Base-by-base conservation (phyloP, 2,329 filamentous ascomycete species). In the Clonostachys chloroleuca region DNA sequence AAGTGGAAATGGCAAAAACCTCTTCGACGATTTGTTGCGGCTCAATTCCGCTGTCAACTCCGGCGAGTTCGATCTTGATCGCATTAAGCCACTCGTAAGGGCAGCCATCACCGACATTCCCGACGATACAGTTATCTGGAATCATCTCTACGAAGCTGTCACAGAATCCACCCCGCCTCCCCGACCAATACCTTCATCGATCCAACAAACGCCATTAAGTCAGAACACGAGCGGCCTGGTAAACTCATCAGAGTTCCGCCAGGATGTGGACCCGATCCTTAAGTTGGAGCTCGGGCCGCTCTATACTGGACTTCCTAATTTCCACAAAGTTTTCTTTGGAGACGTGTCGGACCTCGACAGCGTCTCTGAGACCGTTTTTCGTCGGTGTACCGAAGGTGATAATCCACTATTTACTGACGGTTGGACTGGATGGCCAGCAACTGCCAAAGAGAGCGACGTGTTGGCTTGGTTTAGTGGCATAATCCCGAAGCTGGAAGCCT, bases 181-280 rank as follows among this genome's bases (percentile, higher is more conserved):
- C 34, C 52, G 49, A 50, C 47, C 52, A 35, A 52, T 54, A 47
- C 47, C 54, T 6, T 62, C 59, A 20, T 62, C 57, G 14, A n/a
- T 60, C 47, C 53, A 58, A 53, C 55, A 64, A 50, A 64, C 60
- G 24, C 61, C 59, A 39, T 59, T 47, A 58, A 52, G 54, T 6
- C 52, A 49, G 48, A 66, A 59, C 37, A 67, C 61, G 9, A 58
- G 56, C 52, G 57, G 57, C 53, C 59, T 66, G 36, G 47, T 53
- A 8, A 69, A 68, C 52, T 68, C 62, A 1, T 67, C 63, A 3
- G 61, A 69, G 47, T 47, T 58, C 42, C 60, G 61, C 16, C 51
- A 58, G 43, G 20, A 69, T 51, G 51, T 63, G 6, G 62, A 70
- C 34, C n/a, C n/a, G n/a, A n/a, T n/a, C n/a, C n/a, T n/a, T n/a